Evolutionary conservation across 140 eudicot genomes (phyloP), one percentile per base, ranked within the genome.

Genomic region (Oenanthe javanica): DNA sequence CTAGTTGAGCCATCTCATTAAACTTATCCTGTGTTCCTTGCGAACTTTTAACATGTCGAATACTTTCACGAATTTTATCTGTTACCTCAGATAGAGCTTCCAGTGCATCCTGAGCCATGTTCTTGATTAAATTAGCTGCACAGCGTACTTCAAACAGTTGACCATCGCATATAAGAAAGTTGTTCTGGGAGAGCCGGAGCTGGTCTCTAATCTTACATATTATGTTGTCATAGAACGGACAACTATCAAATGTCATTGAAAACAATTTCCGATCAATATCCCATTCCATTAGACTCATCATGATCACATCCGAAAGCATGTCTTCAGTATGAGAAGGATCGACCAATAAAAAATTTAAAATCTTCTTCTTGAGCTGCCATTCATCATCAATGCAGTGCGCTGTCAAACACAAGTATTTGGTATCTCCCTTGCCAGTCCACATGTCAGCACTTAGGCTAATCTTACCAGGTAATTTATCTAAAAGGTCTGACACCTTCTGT

Each of bases 91-190:
- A 69, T 63, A 91, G 80, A 45, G 90, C 87, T 76, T 91, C 93
- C 36, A 95, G 72, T 71, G 90, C 86, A 82, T 91, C 97, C 72
- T 83, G 88, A 45, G 87, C 99, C 89, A 95, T 86, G 40, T 83
- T 61, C 83, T 87, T 95, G 43, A 95, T 84, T 64, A 93, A 74
- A 81, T 93, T 88, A 82, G 89, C 87, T 11, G 94, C 96, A 77
- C 99, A 95, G 45, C 97, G 87, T 31, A 89, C 92, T 84, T 95
- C 97, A 45, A 95, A 90, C 70, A 95, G 85, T 73, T 89, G 94
- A 45, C 97, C 97, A 18, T 86, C 87, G 57, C 93, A 89, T 84
- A 92, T 38, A 67, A 89, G 92, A 83, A 90, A 89, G 82, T 85
- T 72, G 79, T 92, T 91, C 83, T 92, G 90, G 36, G 88, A 86